Base-by-base conservation (phyloP, 768 basidiomycete species). In the Lanmaoa rubissima region DNA sequence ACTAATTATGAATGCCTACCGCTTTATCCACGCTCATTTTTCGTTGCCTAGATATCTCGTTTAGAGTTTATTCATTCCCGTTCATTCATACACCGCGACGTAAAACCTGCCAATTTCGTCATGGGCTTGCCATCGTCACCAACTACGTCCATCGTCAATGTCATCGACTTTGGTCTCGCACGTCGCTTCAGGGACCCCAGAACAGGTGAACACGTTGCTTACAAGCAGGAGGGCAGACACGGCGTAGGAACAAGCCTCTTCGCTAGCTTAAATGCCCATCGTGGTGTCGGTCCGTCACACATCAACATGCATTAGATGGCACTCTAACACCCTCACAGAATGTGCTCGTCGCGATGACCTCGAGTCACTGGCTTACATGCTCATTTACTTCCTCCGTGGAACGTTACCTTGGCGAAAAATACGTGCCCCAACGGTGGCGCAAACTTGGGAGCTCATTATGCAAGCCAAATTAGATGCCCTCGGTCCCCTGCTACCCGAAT, bases 91-190 rank as follows among this genome's bases (percentile, higher is more conserved):
- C 96, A 98, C 72, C 90, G 96, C 62, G 96, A 98, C 70, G 90
- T 99, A 74, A 99, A 98, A 73, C 96, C 96, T 38, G 96, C 96
- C 66, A 98, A 99, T 76, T 99, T 99, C 70, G 88, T 99, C 58
- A 98, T 98, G 92, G 92, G 93, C 60, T 53, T 55, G 16, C 46
- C 68, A 0, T 82, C 85, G 45, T 85, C 85, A 59, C 86, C 84
- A 60, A 76, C 82, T 71, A 67, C 81, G 0, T 80, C 81, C 64
- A 74, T 86, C 65, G 94, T 99, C 69, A 96, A 98, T 72, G 90
- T 99, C 62, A 92, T 92, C 63, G 90, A 92, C 75, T 92, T 92
- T 73, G 90, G 90, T 14, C 86, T 92, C 45, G 88, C 90, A 0
- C 90, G 90, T 69, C 87, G 87, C 62, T 92, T 81, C 66, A 82